Evolutionary conservation across 306 rosid genomes (phyloP), one percentile per base, ranked within the genome.

Genomic region (Elaeagnus macrophylla): DNA sequence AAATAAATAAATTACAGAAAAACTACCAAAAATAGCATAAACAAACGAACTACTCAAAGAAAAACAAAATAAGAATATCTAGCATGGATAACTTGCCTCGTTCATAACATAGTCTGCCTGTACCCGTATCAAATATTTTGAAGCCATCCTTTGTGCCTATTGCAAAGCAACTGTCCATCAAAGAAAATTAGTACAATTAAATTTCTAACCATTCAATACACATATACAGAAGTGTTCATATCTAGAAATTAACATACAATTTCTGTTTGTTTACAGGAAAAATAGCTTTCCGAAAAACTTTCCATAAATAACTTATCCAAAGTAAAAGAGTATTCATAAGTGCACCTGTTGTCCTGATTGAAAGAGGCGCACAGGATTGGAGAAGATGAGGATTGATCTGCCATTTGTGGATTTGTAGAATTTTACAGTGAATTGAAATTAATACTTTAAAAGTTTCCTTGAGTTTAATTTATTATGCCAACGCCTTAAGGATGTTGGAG

Each of bases 331-430:
- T 14, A 12, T 17, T 46, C 20, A 36, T 9, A 66, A 54, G 37
- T 15, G 7, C 7, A 85, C 97, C 94, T 90, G 44, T 78, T 39
- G 64, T 90, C 97, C 68, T 90, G 97, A 62, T 90, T 90, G 78
- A 90, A 90, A 61, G 97, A 90, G 59, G 95, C 91, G 74, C 88
- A 90, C 0, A 81, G 84, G 48, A 90, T 59, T 16, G 91, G 85
- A 39, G 59, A 61, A 25, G 84, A 16, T 7, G 94, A 79, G 37
- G 89, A 78, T 6, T 69, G 78, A 53, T 67, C 66, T 6, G 88
- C 90, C 95, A 86, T 85, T 46, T 42, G 37, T 12, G 39, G 37
- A 47, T 36, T 15, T 59, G 48, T 16, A 10, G 35, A 55, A 15
- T 16, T 40, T 20, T 20, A 0, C 2, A 4, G 3, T 20, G 32